phyloP scores from a whole-genome alignment of 306 rosid genomes.

The Fragaria ananassa region DNA sequence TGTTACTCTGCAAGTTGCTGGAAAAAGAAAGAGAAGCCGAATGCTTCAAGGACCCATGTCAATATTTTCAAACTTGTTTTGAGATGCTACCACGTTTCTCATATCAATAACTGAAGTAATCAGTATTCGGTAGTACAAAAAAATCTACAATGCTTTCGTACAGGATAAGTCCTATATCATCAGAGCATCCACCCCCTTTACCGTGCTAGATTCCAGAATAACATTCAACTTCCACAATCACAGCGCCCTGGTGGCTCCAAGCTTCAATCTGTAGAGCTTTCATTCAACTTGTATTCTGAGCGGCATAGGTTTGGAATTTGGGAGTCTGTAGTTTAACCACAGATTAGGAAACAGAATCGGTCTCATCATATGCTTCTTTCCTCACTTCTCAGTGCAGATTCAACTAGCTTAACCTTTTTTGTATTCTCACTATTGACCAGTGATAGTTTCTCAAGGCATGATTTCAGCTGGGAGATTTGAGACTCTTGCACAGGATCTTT shows the following conservation, averaged over 20 bases:
- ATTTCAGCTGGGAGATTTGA: conserved; percentile 66
- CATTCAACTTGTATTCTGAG: neutral
- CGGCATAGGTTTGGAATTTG: neutral
- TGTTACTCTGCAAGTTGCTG: neutral
- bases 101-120: neutral
- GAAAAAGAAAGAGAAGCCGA: neutral
- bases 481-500: conserved; percentile 45
- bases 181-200: neutral
- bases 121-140: neutral
- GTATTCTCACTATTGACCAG: conserved; percentile 66
- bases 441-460: conserved; percentile 64
- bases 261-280: neutral
- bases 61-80: neutral
- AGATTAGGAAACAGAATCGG: conserved; percentile 14
- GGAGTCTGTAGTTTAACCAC: neutral
- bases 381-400: conserved; percentile 47
- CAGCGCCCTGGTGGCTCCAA: neutral
- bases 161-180: neutral
- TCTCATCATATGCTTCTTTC: conserved; percentile 46
- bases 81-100: neutral
- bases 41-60: conserved; percentile 1
- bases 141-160: neutral
- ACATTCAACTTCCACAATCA: neutral
- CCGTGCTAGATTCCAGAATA: neutral
- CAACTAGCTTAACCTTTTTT: conserved; percentile 70